A percentile compares a stretch with the other conserved stretches of the same genome.
phyloP scores from a whole-genome alignment of 306 rosid species.

The Dicorynia guianensis region DNA sequence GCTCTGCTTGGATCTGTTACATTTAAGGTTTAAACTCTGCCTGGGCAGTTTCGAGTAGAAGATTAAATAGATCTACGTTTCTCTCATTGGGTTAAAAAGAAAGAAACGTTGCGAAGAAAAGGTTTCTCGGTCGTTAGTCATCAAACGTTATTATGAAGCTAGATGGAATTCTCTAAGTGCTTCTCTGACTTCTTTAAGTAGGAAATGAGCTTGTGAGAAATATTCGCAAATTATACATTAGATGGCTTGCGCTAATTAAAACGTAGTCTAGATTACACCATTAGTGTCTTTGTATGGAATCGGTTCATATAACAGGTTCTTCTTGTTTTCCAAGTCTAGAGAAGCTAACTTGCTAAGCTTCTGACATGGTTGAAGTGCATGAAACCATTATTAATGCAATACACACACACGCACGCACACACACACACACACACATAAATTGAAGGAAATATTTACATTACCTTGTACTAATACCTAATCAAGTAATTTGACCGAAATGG shows the following conservation, averaged over 20 bases:
- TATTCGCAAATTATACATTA: too few species aligned
- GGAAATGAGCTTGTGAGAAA: too few species aligned
- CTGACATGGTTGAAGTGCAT: constrained; percentile 8
- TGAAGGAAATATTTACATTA: background rate
- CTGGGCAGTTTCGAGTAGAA: background rate
- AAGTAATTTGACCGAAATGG: background rate
- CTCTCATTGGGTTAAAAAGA: too few species aligned
- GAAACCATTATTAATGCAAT: too few species aligned
- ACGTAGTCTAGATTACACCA: too few species aligned
- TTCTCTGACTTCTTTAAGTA: too few species aligned
- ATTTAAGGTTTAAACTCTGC: constrained; percentile 20
- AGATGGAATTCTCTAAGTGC: background rate
- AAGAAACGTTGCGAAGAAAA: background rate
- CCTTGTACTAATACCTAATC: background rate
- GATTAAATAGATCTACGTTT: constrained; percentile 42
- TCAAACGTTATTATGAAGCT: background rate
- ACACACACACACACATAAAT: too few species aligned
- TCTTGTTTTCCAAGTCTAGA: background rate
- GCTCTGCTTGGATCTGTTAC: constrained; percentile 47
- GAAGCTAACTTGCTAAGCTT: background rate
- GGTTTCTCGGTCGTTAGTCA: background rate
- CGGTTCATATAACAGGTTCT: too few species aligned
- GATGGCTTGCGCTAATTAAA: background rate
- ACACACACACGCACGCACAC: too few species aligned
- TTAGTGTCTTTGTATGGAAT: background rate